These are phyloP conservation scores for Melaleuca alternifolia DNA, from an alignment of 345 rosid species.

Conservation along the genomic window DNA sequence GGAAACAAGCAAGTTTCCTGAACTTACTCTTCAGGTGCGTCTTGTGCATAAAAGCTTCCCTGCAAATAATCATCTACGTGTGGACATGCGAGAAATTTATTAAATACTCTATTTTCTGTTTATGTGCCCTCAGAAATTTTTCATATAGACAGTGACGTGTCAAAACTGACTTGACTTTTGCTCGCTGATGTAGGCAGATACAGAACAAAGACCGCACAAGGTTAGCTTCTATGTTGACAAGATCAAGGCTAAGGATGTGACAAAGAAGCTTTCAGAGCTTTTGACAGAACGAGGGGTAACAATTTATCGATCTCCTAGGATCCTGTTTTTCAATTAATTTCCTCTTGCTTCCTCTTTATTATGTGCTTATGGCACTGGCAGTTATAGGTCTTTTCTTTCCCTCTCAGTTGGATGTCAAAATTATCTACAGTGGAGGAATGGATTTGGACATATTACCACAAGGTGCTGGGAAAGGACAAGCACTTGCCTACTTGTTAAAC, in stretches of 20 bases:
- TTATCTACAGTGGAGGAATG: slow-evolving; percentile 91
- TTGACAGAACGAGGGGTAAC: slow-evolving; percentile 64
- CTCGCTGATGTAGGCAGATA: slow-evolving; percentile 53
- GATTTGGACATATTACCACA: slow-evolving; percentile 89
- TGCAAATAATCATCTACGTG: background rate
- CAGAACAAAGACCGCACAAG: slow-evolving; percentile 87
- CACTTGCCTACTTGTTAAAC: slow-evolving; percentile 74
- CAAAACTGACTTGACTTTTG: background rate
- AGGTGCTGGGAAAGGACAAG: slow-evolving; percentile 99
- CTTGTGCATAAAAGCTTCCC: background rate
- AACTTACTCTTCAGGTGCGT: slow-evolving; percentile 82
- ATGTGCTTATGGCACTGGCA: background rate
- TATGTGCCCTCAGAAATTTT: background rate
- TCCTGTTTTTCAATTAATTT: background rate
- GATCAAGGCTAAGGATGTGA: slow-evolving; percentile 62
- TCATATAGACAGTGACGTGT: background rate
- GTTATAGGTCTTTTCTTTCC: background rate
- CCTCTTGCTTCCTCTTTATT: background rate
- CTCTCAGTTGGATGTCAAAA: slow-evolving; percentile 81
- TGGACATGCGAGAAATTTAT: background rate
- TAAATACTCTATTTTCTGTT: background rate
- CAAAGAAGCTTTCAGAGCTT: slow-evolving; percentile 43
- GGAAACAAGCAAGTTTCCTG: slow-evolving; percentile 73
- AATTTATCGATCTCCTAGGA: background rate
- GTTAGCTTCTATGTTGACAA: slow-evolving; percentile 86